Evolutionary conservation across 2,329 filamentous ascomycete genomes (phyloP).

Genomic region (Arthrinium phaeospermum): DNA sequence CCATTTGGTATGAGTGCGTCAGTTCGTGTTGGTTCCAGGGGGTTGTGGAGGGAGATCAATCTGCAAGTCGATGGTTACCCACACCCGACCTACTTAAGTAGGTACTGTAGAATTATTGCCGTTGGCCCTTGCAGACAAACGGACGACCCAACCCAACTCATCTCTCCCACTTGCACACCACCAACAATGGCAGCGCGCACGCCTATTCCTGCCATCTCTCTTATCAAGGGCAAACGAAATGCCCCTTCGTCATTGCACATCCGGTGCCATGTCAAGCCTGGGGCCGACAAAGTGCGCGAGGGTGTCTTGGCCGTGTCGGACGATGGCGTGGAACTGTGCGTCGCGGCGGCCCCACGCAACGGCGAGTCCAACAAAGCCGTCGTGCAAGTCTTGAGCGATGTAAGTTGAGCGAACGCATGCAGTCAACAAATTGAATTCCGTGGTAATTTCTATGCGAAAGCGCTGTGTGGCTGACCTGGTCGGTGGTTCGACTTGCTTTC

Average conservation of each 20-base stretch:
- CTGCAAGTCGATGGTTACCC: neutral
- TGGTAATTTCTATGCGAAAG: neutral
- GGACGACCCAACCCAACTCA: neutral
- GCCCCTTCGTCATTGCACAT: slow-evolving; percentile 57
- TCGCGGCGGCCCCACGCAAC: slow-evolving; percentile 68
- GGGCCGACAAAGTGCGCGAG: slow-evolving; percentile 64
- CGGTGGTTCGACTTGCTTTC: neutral
- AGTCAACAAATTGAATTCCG: neutral
- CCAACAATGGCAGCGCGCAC: slow-evolving; percentile 45
- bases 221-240: slow-evolving; percentile 48
- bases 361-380: slow-evolving; percentile 75
- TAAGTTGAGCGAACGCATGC: slow-evolving; percentile 36
- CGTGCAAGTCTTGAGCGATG: slow-evolving; percentile 65
- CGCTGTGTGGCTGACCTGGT: neutral
- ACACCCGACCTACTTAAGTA: neutral
- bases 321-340: slow-evolving; percentile 66
- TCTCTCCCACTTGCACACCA: neutral
- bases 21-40: neutral
- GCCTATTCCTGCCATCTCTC: slow-evolving; percentile 56
- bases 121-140: neutral
- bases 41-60: neutral
- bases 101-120: neutral
- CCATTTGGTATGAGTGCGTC: neutral
- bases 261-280: slow-evolving; percentile 71
- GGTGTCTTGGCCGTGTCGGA: slow-evolving; percentile 64